Base-by-base conservation (phyloP, 306 rosid genomes). In the Arachis hypogaea region DNA sequence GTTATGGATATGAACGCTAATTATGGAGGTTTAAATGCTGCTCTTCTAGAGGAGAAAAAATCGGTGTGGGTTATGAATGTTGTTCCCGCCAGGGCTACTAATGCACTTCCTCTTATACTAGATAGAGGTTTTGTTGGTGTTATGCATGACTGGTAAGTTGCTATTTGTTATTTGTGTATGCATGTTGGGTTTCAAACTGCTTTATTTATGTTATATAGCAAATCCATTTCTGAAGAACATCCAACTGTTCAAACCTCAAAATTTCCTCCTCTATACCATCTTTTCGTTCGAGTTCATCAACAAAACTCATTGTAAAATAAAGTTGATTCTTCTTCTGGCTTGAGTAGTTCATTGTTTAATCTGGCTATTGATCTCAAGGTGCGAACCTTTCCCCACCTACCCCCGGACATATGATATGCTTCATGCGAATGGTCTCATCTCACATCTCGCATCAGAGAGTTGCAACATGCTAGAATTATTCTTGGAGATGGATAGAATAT, bases 1-100 rank as follows among this genome's bases (percentile, higher is more conserved):
- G 97, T 90, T 81, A 90, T 95, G 89, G 99, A 95, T 83, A 92
- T 95, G 97, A 88, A 45, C 83, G 90, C 98, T 72, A 92, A 85
- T 73, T 95, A 86, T 83, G 99, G 98, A 47, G 91, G 96, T 68
- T 81, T 95, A 66, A 92, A 90, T 78, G 86, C 98, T 74, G 99
- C 99, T 75, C 87, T 95, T 71, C 76, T 92, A 64, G 98, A 87
- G 85, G 91, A 83, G 78, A 85, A 79, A 81, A 95, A 95, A 87
- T 86, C 92, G 62, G 92, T 77, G 14, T 95, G 99, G 99, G 97
- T 95, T 69, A 95, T 95, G 99, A 95, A 95, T 72, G 98, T 92
- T 12, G 99, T 95, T 78, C 88, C 98, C 76, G 82, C 90, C 49
- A 80, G 83, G 62, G 81, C 91, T 77, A 86, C 85, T 22, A 83